A percentile compares a stretch with the other conserved stretches of the same genome.
Evolutionary conservation across 345 rosid species (phyloP).

Genomic region (Lumnitzera littorea): DNA sequence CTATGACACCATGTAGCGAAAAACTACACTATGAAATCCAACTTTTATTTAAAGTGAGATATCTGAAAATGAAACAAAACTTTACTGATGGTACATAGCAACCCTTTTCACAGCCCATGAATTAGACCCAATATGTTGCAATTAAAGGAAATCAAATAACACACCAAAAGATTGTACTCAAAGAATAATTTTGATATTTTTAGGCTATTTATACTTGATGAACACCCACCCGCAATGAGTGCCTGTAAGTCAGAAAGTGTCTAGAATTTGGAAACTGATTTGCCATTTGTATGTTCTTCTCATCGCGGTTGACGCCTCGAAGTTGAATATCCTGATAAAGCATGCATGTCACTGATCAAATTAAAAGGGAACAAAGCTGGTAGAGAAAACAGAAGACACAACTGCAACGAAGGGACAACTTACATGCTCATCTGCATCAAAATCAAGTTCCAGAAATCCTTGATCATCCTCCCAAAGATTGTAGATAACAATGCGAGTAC

Average conservation of each 20-base stretch:
- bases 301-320: slow-evolving; percentile 93
- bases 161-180: no score
- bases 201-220: background rate
- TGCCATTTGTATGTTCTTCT: slow-evolving; percentile 87
- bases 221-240: slow-evolving; percentile 74
- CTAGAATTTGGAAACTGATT: slow-evolving; percentile 65
- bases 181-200: no score
- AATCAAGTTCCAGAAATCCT: slow-evolving; percentile 81
- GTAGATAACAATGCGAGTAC: slow-evolving; percentile 80
- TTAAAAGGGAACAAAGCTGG: background rate
- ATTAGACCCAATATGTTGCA: no score
- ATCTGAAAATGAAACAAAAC: no score
- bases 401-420: slow-evolving; percentile 13
- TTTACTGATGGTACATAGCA: no score
- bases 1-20: no score
- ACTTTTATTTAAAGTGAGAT: no score
- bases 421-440: slow-evolving; percentile 65
- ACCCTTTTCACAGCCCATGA: no score
- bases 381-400: background rate
- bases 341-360: slow-evolving; percentile 1
- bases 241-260: slow-evolving; percentile 77
- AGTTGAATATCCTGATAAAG: slow-evolving; percentile 86
- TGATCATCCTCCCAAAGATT: slow-evolving; percentile 95
- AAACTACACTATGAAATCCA: no score
- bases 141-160: no score